These are phyloP conservation scores for Globisporangium nunn DNA, from an alignment of 352 stramenopile species.

Conservation along the genomic window DNA sequence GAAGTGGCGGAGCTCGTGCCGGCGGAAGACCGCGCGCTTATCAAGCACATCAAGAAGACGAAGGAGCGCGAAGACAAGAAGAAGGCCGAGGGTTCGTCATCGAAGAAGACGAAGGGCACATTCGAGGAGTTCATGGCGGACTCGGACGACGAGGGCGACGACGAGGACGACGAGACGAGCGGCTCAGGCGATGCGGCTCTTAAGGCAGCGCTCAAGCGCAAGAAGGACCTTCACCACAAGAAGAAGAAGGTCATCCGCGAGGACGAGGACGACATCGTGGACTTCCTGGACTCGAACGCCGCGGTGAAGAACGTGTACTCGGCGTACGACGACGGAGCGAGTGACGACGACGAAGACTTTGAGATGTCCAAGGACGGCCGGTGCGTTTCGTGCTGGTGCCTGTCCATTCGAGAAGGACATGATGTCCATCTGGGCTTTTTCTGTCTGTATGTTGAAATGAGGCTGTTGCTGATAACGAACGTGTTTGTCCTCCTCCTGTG, in stretches of 20 bases:
- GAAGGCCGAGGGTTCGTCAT: slow-evolving; percentile 59
- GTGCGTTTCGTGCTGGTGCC: slow-evolving; percentile 29
- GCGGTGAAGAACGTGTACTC: slow-evolving; percentile 86
- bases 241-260: slow-evolving; percentile 77
- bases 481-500: background rate
- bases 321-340: slow-evolving; percentile 39
- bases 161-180: slow-evolving; percentile 42
- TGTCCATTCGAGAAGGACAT: too few relatives aligned
- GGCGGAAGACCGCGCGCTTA: slow-evolving; percentile 84
- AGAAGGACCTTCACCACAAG: slow-evolving; percentile 64
- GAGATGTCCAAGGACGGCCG: slow-evolving; percentile 89
- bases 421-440: background rate
- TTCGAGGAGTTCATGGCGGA: slow-evolving; percentile 84
- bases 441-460: slow-evolving; percentile 10
- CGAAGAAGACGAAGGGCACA: slow-evolving; percentile 37
- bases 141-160: slow-evolving; percentile 75
- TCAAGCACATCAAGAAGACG: slow-evolving; percentile 95
- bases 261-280: slow-evolving; percentile 86
- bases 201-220: slow-evolving; percentile 68
- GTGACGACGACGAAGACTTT: slow-evolving; percentile 80
- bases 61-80: slow-evolving; percentile 88
- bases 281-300: slow-evolving; percentile 89
- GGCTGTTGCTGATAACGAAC: background rate
- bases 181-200: slow-evolving; percentile 54
- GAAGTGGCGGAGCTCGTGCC: slow-evolving; percentile 86